phyloP scores from a whole-genome alignment of 2,329 filamentous ascomycete species.

The Davidsoniella eucalypti region DNA sequence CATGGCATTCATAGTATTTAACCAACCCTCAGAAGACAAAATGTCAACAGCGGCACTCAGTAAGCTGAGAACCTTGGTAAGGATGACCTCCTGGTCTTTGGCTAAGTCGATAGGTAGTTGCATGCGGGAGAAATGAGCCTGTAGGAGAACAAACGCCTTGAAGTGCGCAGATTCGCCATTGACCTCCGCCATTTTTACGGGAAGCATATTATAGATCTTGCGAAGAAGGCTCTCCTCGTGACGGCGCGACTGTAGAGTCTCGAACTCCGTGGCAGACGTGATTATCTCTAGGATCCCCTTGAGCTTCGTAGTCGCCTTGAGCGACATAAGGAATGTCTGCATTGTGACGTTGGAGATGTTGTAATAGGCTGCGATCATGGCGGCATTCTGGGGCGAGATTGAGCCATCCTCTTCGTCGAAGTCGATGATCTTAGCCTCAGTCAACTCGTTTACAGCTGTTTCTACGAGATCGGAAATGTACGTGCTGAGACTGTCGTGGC shows the following conservation, averaged over 20 bases:
- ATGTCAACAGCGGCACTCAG: conserved; percentile 90
- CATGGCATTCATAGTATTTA: conserved; percentile 98
- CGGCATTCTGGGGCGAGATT: conserved; percentile 78
- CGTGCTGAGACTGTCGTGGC: conserved; percentile 82
- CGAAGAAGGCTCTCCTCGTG: conserved; percentile 80
- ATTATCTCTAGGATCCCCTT: conserved; percentile 96
- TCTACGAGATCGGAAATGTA: conserved; percentile 93
- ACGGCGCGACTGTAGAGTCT: conserved; percentile 81
- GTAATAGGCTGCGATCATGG: conserved; percentile 98
- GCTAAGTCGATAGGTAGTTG: conserved; percentile 87
- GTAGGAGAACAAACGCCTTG: conserved; percentile 92
- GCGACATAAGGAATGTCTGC: conserved; percentile 91
- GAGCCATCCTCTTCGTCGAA: conserved; percentile 87
- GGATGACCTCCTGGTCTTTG: conserved; percentile 82
- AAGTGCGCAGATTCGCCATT: conserved; percentile 91
- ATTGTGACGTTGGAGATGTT: conserved; percentile 99
- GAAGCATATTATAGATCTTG: conserved; percentile 84
- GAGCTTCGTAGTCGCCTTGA: conserved; percentile 77
- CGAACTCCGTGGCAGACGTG: conserved; percentile 92
- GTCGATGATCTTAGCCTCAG: conserved; percentile 89
- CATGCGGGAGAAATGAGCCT: conserved; percentile 96
- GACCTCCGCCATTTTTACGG: conserved; percentile 83
- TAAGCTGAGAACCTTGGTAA: conserved; percentile 71
- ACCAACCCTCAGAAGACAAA: conserved; percentile 81
- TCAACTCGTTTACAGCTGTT: conserved; percentile 73